phyloP scores from a whole-genome alignment of 176 grass and related monocot genomes.

The Saccharum officinarum region DNA sequence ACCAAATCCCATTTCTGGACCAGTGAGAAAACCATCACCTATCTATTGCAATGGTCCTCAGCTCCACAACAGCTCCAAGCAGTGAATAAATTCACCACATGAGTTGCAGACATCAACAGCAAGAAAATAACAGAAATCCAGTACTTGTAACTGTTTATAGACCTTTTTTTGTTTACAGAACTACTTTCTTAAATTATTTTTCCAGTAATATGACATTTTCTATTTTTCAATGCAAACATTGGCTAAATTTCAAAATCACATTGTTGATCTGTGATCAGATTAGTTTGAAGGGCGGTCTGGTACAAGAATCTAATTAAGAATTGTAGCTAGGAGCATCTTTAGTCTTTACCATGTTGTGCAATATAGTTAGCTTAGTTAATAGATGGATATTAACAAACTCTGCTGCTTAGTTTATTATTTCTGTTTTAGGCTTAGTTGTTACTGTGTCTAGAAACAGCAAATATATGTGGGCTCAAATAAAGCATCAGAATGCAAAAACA shows the following conservation, averaged over 20 bases:
- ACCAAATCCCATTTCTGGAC: background rate
- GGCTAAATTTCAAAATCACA: background rate
- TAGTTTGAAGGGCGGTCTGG: background rate
- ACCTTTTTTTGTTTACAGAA: background rate
- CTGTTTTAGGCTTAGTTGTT: background rate
- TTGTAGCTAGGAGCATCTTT: background rate
- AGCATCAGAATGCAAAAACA: too few relatives aligned
- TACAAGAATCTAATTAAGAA: background rate
- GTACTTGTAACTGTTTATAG: background rate
- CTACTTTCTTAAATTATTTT: background rate
- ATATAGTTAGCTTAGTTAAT: background rate
- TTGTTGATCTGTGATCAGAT: background rate
- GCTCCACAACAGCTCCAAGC: background rate
- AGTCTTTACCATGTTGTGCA: background rate
- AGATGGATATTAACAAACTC: background rate
- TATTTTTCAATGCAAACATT: background rate
- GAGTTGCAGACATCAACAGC: too few relatives aligned
- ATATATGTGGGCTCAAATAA: too few relatives aligned
- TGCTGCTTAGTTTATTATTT: background rate
- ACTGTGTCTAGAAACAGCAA: too few relatives aligned
- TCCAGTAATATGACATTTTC: background rate
- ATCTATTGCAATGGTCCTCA: background rate
- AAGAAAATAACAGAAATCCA: background rate
- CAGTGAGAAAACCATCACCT: background rate
- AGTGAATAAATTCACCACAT: background rate